Percentiles rank a stretch among this genome's conserved stretches.
These are phyloP conservation scores for Populus pruinosa DNA, from an alignment of 345 rosid species.

Conservation along the genomic window DNA sequence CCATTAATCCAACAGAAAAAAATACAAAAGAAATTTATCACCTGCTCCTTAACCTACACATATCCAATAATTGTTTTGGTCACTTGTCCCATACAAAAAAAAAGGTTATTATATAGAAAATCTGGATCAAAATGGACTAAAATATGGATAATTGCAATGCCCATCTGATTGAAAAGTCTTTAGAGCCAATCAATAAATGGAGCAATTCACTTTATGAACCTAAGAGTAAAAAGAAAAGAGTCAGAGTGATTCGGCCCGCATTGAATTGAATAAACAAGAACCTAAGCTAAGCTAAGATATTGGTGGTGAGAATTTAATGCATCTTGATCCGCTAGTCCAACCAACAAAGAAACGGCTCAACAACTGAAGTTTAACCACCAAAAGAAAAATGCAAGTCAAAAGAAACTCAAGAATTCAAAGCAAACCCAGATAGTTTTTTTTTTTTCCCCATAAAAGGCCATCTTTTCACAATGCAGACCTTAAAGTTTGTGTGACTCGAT, in stretches of 20 bases:
- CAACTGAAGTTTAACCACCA: neutral
- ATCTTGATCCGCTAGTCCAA: neutral
- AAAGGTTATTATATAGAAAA: neutral
- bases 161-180: neutral
- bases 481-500: neutral
- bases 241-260: neutral
- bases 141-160: neutral
- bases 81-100: slow-evolving; percentile 18
- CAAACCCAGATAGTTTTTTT: neutral
- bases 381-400: neutral
- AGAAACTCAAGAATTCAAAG: neutral
- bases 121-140: neutral
- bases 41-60: slow-evolving; percentile 26
- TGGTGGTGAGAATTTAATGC: neutral
- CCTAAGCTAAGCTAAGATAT: neutral
- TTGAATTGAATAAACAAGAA: neutral
- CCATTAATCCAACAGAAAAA: slow-evolving; percentile 30
- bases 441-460: neutral
- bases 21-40: neutral
- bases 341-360: neutral
- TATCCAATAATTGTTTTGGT: slow-evolving; percentile 19
- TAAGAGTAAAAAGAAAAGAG: neutral
- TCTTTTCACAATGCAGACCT: neutral
- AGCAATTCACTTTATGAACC: neutral
- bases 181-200: neutral